Percentiles rank a stretch among this genome's conserved stretches.
These are phyloP conservation scores for Sarcodon aspratus DNA, from an alignment of 768 basidiomycete genomes.

Conservation along the genomic window DNA sequence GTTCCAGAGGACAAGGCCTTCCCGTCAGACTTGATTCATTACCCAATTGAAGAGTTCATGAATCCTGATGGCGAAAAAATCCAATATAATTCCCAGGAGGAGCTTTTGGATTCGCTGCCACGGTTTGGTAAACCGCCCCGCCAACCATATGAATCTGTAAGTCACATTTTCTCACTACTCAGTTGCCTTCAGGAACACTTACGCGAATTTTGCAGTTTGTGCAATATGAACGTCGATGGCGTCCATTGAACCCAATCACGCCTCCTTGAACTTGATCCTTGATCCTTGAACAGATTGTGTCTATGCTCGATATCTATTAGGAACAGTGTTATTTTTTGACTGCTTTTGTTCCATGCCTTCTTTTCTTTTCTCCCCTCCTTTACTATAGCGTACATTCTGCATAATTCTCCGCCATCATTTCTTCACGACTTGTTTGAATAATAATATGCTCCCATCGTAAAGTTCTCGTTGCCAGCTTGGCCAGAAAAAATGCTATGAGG, in stretches of 20 bases:
- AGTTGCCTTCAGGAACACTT: background rate
- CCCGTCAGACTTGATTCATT: conserved; percentile 47
- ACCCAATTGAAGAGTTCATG: conserved; percentile 49
- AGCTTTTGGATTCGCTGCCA: conserved; percentile 55
- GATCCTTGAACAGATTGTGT: too few species aligned
- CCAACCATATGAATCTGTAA: conserved; percentile 44
- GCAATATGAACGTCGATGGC: conserved; percentile 3
- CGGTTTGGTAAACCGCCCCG: conserved; percentile 38
- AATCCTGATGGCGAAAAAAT: conserved; percentile 38
- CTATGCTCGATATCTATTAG: too few species aligned
- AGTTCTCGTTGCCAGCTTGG: too few species aligned
- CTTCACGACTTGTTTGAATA: too few species aligned
- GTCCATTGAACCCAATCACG: background rate
- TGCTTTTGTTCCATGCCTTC: background rate
- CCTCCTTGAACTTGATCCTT: too few species aligned
- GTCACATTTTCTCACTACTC: conserved; percentile 7
- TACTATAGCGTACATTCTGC: background rate
- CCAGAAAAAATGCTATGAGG: background rate
- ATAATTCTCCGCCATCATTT: background rate
- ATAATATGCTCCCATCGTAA: too few species aligned
- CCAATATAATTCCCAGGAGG: conserved; percentile 31
- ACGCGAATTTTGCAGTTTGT: conserved; percentile 6
- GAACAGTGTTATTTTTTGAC: too few species aligned
- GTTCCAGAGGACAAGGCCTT: conserved; percentile 45
- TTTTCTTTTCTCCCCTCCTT: background rate